Evolutionary conservation across 208 protist genomes (phyloP), one percentile per base, ranked within the genome.

Genomic region (Wallacemonas sp.): DNA sequence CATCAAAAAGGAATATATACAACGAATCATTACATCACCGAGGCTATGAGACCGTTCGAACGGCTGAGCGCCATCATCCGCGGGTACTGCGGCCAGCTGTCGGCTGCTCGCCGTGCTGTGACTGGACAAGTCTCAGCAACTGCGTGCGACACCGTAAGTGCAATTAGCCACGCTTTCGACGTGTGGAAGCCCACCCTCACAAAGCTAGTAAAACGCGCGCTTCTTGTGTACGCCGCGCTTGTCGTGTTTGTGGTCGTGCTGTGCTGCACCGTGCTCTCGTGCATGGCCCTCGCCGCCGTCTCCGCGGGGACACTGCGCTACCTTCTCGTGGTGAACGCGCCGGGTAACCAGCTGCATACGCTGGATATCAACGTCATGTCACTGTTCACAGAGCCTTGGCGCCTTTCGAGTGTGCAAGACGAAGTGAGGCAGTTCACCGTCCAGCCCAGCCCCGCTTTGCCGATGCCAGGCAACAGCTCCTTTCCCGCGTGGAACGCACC

Each of bases 281-380:
- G 0, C 73, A 68, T 30, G 2, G 71, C 77, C 5, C 62, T 79
- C 9, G 62, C 80, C 4, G 33, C 72, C 1, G 63, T 60, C 9
- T 75, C 79, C 1, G 45, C 77, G 0, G 58, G 49, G 0, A 44
- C 88, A 0, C 75, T 79, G 8, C 66, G 67, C 17, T 77, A 77
- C 42, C 46, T 87, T 27, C 75, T 93, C 2, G 49, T 66, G 15
- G 64, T 39, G 1, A 30, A 83, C 33, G 74, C 75, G 15, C 81
- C 82, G 0, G 80, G 75, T 30, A 87, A 65, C 58, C 68, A 72
- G 27, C 53, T 90, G n/a, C 30, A 87, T 11, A 66, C 81, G 0
- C 69, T 93, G 1, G 31, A 62, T 39, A 79, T 87, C 70, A 90
- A 90, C 54, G 72, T 70, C 21, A 63, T 90, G 33, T 84, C 87